Percentiles rank a stretch among this genome's conserved stretches.
These are phyloP conservation scores for Gymnopilus dilepis DNA, from an alignment of 768 basidiomycete genomes.

Conservation along the genomic window DNA sequence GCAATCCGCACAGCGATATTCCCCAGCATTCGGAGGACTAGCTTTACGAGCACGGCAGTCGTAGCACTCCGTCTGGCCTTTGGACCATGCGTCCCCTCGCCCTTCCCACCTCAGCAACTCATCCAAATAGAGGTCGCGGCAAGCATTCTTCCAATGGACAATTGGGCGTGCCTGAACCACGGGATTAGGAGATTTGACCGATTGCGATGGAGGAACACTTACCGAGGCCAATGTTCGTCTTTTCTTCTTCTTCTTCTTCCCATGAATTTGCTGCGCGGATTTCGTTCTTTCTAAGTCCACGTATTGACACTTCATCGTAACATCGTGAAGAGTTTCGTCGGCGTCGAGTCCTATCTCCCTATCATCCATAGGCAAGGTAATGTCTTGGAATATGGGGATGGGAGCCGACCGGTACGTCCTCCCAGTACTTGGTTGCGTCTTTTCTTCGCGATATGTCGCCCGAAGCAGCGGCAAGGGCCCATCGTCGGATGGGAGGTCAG, in stretches of 20 bases:
- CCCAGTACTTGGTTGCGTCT: neutral
- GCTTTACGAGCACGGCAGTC: neutral
- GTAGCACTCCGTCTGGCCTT: neutral
- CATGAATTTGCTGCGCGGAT: no score
- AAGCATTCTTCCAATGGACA: slow-evolving; percentile 4
- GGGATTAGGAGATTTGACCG: neutral
- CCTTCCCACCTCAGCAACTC: slow-evolving; percentile 8
- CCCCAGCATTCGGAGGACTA: neutral
- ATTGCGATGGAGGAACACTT: neutral
- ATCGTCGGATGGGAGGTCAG: neutral
- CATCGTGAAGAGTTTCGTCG: neutral
- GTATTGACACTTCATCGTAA: neutral
- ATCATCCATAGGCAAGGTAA: neutral
- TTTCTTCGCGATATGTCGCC: neutral
- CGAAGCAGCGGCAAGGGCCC: neutral
- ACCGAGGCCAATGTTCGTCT: neutral
- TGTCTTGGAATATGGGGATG: neutral
- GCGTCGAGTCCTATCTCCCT: neutral
- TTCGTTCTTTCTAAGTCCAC: neutral
- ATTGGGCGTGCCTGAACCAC: slow-evolving; percentile 1
- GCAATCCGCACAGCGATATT: slow-evolving; percentile 13
- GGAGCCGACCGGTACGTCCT: neutral
- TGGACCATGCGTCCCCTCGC: slow-evolving; percentile 7
- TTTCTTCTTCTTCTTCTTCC: neutral
- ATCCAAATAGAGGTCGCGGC: slow-evolving; percentile 9